Evolutionary conservation across 1,284 basidiomycete species (phyloP), one percentile per base, ranked within the genome.

Genomic region (Xanthoconium separans): DNA sequence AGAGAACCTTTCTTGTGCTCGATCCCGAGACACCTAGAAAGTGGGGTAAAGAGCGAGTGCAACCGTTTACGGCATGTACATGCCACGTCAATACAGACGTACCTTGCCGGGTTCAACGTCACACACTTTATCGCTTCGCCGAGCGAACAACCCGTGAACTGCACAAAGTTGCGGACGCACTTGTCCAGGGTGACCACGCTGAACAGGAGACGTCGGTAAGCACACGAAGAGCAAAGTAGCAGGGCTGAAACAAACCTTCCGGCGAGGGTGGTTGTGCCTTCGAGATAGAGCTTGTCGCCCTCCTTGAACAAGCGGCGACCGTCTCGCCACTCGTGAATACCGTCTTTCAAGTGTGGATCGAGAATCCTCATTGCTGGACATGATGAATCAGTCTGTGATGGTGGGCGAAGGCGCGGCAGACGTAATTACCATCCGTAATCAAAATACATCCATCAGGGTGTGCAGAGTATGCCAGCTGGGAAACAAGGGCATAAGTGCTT

Each of bases 251-350:
- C 56, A 45, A 18, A 62, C 87, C 86, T 91, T 66, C 93, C 93
- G 3, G 93, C 93, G 46, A 96, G 83, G 0, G 93, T 95, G 55
- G 85, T 80, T 1, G 93, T 94, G 37, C 89, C 90, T 67, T 92
- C 88, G 18, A 96, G 76, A 65, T 87, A 91, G 39, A 96, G 82
- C 63, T 81, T 86, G 59, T 87, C 81, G 12, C 93, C 93, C 56
- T 87, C 81, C 68, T 95, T 95, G 52, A 87, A 77, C 65, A 95
- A 85, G 8, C 81, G 79, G 61, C 85, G 82, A 13, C 85, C 85
- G 61, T 91, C 87, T 34, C 93, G 83, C 93, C 94, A 96, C 64
- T 89, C 83, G 69, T 95, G 89, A 27, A 89, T 73, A 10, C 93
- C 94, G 65, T 96, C 91, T 34, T 82, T 78, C 40, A 94, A 81